Evolutionary conservation across 768 basidiomycete genomes (phyloP).

Genomic region (Leucocoprinus birnbaumii): DNA sequence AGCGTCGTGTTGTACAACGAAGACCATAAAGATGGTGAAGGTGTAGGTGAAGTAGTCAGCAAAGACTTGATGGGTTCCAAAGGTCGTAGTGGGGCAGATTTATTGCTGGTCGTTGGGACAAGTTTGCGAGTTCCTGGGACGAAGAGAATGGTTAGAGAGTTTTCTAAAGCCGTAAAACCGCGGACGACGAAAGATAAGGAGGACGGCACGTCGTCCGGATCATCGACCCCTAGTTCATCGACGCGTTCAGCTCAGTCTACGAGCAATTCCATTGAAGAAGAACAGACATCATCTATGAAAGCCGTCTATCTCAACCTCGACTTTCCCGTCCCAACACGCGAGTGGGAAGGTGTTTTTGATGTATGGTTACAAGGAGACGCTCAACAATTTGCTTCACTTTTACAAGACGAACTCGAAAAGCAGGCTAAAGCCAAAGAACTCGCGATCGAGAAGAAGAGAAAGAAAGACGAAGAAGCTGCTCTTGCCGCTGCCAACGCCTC

Average conservation of each 20-base stretch:
- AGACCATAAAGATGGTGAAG: conserved; percentile 81
- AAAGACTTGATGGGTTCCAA: conserved; percentile 76
- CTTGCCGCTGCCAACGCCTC: conserved; percentile 13
- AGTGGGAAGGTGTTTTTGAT: conserved; percentile 92
- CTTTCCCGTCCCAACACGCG: conserved; percentile 78
- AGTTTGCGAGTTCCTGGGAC: conserved; percentile 88
- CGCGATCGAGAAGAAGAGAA: conserved; percentile 52
- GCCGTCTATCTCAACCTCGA: conserved; percentile 85
- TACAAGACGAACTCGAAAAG: conserved; percentile 57
- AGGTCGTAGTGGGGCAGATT: conserved; percentile 72
- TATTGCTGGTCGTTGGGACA: conserved; percentile 88
- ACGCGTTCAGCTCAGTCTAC: conserved; percentile 35
- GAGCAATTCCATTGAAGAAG: conserved; percentile 40
- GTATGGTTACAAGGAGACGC: conserved; percentile 88
- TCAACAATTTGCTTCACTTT: conserved; percentile 66
- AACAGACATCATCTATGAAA: conserved; percentile 40
- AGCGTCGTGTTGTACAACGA: conserved; percentile 93
- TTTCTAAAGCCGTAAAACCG: conserved; percentile 70
- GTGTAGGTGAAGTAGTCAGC: conserved; percentile 81
- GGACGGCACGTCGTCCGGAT: conserved; percentile 21
- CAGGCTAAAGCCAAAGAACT: conserved; percentile 53
- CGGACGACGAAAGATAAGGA: conserved; percentile 34
- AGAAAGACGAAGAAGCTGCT: conserved; percentile 46
- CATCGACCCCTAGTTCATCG: conserved; percentile 30
- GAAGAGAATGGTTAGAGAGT: conserved; percentile 87